These are phyloP conservation scores for Sequoia sempervirens DNA, from an alignment of 75 land plant genomes.

Conservation along the genomic window DNA sequence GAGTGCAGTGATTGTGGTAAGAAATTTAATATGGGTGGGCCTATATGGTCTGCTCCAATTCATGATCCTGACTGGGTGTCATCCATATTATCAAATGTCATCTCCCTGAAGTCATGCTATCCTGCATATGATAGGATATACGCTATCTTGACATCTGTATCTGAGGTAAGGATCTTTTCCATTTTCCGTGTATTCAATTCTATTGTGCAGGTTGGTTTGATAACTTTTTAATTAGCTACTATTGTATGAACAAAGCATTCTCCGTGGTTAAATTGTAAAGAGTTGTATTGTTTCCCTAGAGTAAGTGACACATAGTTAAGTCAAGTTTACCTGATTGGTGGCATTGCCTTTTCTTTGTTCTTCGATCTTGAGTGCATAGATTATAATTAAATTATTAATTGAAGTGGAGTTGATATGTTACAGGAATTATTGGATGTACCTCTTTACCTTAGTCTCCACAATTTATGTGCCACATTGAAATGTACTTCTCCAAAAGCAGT, in stretches of 20 bases:
- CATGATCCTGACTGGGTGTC: conserved; percentile 93
- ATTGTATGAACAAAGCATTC: background rate
- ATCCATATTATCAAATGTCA: conserved; percentile 60
- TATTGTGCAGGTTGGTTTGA: background rate
- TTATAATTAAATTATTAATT: background rate
- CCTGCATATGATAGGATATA: conserved; percentile 84
- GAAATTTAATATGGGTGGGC: conserved; percentile 96
- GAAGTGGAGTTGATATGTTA: conserved; percentile 4
- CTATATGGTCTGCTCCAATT: conserved; percentile 98
- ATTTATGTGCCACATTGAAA: conserved; percentile 82
- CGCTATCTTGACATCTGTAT: conserved; percentile 84
- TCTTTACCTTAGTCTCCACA: conserved; percentile 82
- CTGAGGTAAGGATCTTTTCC: conserved; percentile 65
- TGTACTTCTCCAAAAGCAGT: conserved; percentile 94
- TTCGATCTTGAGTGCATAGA: background rate
- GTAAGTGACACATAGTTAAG: background rate
- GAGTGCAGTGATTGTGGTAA: conserved; percentile 95
- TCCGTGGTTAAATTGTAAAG: background rate
- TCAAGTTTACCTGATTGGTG: background rate
- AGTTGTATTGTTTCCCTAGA: background rate
- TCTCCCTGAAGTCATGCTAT: conserved; percentile 56
- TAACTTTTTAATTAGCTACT: background rate
- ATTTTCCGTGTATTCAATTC: background rate
- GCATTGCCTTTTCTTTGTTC: background rate
- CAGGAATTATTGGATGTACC: conserved; percentile 96